A percentile compares a stretch with the other conserved stretches of the same genome.
These are phyloP conservation scores for Nitzschia sp. DNA, from an alignment of 108 stramenopile species.

Conservation along the genomic window DNA sequence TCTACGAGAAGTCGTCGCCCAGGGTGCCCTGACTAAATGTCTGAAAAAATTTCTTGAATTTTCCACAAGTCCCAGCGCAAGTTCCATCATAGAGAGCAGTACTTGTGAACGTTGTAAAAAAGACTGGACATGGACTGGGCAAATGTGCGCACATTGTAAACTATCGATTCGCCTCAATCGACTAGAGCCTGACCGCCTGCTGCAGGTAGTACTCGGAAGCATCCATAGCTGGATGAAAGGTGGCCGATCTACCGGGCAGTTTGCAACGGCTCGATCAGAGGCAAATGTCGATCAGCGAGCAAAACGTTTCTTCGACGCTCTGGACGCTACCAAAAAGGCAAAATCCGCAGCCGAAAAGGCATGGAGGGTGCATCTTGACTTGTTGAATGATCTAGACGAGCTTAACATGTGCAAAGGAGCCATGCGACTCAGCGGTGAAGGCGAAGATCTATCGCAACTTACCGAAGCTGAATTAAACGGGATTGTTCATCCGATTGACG, in stretches of 20 bases:
- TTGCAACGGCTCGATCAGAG: neutral
- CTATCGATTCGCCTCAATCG: neutral
- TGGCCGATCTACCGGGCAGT: neutral
- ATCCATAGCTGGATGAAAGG: constrained; percentile 7
- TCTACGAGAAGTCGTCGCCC: neutral
- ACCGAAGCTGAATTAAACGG: constrained; percentile 43
- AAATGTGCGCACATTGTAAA: neutral
- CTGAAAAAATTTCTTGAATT: neutral
- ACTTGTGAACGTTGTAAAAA: neutral
- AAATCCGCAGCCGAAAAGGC: constrained; percentile 37
- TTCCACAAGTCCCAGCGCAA: neutral
- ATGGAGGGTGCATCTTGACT: constrained; percentile 68
- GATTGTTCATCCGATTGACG: constrained; percentile 40
- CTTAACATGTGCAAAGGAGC: constrained; percentile 54
- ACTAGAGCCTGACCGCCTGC: neutral
- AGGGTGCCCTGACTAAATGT: neutral
- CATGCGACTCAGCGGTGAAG: constrained; percentile 45
- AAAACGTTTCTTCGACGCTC: constrained; percentile 38
- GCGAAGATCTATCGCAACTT: constrained; percentile 48
- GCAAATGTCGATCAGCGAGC: constrained; percentile 31
- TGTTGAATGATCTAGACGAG: constrained; percentile 72
- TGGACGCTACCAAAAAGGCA: constrained; percentile 42
- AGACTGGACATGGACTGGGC: constrained; percentile 4
- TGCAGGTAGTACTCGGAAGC: neutral
- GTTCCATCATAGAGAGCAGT: neutral